Conservation (phyloP, 2,329 filamentous ascomycete species). For the Trichoderma endophyticum region DNA sequence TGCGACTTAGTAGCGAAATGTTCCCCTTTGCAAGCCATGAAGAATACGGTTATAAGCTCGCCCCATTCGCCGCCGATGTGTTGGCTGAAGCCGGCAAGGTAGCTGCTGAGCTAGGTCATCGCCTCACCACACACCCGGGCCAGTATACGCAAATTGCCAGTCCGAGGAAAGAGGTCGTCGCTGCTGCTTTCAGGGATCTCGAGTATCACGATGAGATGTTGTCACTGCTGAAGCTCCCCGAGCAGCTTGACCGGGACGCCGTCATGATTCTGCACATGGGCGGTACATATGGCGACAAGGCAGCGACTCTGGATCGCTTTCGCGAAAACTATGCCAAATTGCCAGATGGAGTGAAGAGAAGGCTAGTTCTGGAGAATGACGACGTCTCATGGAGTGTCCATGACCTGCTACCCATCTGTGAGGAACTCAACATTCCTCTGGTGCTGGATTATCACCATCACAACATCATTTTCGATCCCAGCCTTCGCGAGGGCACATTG, state of each 20-base stretch:
- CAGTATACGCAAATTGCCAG: slow-evolving; percentile 92
- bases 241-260: slow-evolving; percentile 77
- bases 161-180: slow-evolving; percentile 72
- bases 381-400: slow-evolving; percentile 92
- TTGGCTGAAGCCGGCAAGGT: slow-evolving; percentile 74
- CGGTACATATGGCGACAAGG: slow-evolving; percentile 84
- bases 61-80: slow-evolving; percentile 75
- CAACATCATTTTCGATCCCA: slow-evolving; percentile 82
- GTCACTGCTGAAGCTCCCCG: slow-evolving; percentile 68
- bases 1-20: slow-evolving; percentile 92
- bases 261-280: slow-evolving; percentile 96
- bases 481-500: slow-evolving; percentile 74
- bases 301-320: slow-evolving; percentile 73
- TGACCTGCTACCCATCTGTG: slow-evolving; percentile 82
- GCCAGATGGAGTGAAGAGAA: slow-evolving; percentile 67
- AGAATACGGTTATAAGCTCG: slow-evolving; percentile 81
- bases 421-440: slow-evolving; percentile 89
- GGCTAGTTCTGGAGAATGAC: slow-evolving; percentile 89
- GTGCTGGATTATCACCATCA: slow-evolving; percentile 95
- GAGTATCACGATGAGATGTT: slow-evolving; percentile 88
- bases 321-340: slow-evolving; percentile 67
- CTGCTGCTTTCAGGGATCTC: slow-evolving; percentile 74
- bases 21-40: slow-evolving; percentile 92
- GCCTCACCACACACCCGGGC: slow-evolving; percentile 86
- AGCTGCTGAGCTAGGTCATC: slow-evolving; percentile 73